Base-by-base conservation (phyloP, 73 alveolate species). In the Paramecium sexaurelia region DNA sequence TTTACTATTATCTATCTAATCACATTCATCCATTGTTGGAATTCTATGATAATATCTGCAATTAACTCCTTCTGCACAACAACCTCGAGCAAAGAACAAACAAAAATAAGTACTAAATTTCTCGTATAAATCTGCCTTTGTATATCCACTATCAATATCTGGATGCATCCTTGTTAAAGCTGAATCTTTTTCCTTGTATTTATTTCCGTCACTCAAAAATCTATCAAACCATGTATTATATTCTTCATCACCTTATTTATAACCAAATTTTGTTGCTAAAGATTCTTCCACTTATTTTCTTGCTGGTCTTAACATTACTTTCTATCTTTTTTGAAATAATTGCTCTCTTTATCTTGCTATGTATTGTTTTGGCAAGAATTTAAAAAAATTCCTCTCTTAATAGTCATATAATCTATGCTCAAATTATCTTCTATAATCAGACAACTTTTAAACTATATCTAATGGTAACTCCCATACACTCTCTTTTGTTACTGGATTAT, bases 201-300 rank as follows among this genome's bases (percentile, higher is more conserved):
- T 75, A 35, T 92, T 85, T 47, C 96, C 86, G 93, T 98, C 99
- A 37, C 99, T 95, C 86, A 98, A 94, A 93, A 96, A 98, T 92
- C 98, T 97, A 91, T 98, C 99, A 90, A 96, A 98, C 99, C 99
- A 98, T 7, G 98, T 98, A 75, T 98, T 98, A 92, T 98, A 98
- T 94, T 98, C 99, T 55, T 98, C 97, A 92, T 98, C 98, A 1
- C 99, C 99, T 93, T 98, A 98, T 40, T 97, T 96, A 92, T 98
- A 98, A 19, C 99, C 99, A 66, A 95, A 95, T 93, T 97, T 96
- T 91, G 98, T 93, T 75, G 93, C 95, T 67, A 94, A 95, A 1
- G 98, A 91, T 45, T 96, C 97, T 91, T 95, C 96, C 8, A 97
- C 98, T 95, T 98, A 94, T 88, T 98, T 97, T 61, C 99, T 66